Evolutionary conservation across 495 filamentous ascomycete genomes (phyloP).

Genomic region (Extremus antarcticus): DNA sequence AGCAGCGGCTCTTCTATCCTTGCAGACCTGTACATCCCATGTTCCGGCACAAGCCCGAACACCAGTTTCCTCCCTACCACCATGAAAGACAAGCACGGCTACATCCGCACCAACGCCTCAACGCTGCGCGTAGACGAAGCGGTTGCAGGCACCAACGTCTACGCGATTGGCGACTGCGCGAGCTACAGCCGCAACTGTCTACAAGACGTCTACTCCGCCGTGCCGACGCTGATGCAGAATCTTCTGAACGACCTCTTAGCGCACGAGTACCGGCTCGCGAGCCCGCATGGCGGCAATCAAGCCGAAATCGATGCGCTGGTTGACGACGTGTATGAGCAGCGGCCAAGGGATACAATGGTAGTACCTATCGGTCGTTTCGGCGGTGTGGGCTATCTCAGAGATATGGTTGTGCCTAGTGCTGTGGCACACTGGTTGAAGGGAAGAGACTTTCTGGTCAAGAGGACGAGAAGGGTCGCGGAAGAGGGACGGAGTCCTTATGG

Average conservation of each 20-base stretch:
- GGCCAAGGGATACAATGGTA: conserved; percentile 15
- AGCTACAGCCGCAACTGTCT: conserved; percentile 22
- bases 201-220: conserved; percentile 24
- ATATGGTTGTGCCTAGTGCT: conserved; percentile 11
- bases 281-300: conserved; percentile 9
- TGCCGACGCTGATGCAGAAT: conserved; percentile 25
- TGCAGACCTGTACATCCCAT: conserved; percentile 19
- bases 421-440: conserved; percentile 21
- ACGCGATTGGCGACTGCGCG: conserved; percentile 26
- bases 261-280: conserved; percentile 9
- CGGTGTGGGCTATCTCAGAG: conserved; percentile 17
- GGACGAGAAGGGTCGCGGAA: conserved; percentile 14
- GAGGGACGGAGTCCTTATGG: conserved; percentile 18
- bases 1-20: conserved; percentile 20
- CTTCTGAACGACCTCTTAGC: conserved; percentile 24
- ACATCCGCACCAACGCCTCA: conserved; percentile 13
- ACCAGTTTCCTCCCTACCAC: conserved; percentile 17
- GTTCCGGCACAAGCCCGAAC: conserved; percentile 24
- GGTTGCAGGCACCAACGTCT: conserved; percentile 11
- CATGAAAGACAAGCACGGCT: conserved; percentile 18
- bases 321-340: conserved; percentile 5
- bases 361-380: conserved; percentile 20
- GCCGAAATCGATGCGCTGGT: not conserved
- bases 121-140: conserved; percentile 14
- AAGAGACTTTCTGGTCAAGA: conserved; percentile 16